Conservation (phyloP, 345 rosid species). For the Sapria himalayana region DNA sequence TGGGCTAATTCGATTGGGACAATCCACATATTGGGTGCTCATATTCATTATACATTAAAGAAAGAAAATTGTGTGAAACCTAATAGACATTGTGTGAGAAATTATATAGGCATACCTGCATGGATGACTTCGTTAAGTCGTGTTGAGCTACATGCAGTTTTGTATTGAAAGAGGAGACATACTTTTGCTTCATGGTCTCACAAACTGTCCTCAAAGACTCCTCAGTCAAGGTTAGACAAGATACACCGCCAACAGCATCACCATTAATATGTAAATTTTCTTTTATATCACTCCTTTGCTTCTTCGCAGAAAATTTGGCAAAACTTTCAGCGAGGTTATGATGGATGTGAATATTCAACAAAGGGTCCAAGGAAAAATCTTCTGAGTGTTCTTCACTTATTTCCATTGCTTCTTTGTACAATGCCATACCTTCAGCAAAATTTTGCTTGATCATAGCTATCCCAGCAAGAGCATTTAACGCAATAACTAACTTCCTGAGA, state of each 20-base stretch:
- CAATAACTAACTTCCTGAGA: slow-evolving; percentile 56
- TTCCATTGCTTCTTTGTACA: slow-evolving; percentile 63
- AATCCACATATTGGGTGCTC: no score
- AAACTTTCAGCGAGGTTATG: slow-evolving; percentile 46
- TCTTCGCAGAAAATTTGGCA: slow-evolving; percentile 22
- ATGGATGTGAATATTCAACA: slow-evolving; percentile 76
- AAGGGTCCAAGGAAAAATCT: slow-evolving; percentile 78
- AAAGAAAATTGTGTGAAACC: not conserved
- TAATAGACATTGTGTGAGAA: not conserved
- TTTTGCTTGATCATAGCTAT: slow-evolving; percentile 62
- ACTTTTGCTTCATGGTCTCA: slow-evolving; percentile 49
- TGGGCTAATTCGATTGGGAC: no score
- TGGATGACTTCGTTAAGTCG: slow-evolving; percentile 45
- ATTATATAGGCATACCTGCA: slow-evolving; percentile 57
- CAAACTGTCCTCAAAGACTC: slow-evolving; percentile 25
- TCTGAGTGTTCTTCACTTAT: slow-evolving; percentile 45
- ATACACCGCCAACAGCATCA: slow-evolving; percentile 10
- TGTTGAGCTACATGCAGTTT: slow-evolving; percentile 48
- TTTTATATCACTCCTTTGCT: slow-evolving; percentile 18
- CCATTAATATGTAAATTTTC: slow-evolving; percentile 13
- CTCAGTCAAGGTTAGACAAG: slow-evolving; percentile 13
- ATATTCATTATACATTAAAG: no score
- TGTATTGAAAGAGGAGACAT: slow-evolving; percentile 42
- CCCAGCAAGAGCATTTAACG: slow-evolving; percentile 90
- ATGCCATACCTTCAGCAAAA: slow-evolving; percentile 34